Base-by-base conservation (phyloP, 805 yeast species). In the Metschnikowia lochheadii region DNA sequence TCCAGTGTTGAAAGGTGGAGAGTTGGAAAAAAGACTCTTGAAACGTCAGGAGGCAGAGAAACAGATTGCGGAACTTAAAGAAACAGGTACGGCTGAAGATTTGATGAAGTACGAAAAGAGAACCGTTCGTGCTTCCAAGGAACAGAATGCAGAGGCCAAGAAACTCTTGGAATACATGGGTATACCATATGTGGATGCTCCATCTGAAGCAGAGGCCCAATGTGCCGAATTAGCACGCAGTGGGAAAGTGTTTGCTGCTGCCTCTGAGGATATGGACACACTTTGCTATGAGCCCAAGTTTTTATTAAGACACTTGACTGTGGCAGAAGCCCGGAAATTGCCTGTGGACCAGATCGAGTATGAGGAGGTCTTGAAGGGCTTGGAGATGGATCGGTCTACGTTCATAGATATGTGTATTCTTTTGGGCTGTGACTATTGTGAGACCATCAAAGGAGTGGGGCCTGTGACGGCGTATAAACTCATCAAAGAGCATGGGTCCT, bases 211-310 rank as follows among this genome's bases (percentile, higher is more conserved):
- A 1, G 99, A 94, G 66, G 96, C 99, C 0, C 98, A 94, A 62
- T 94, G 99, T 74, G 98, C 99, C 0, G 94, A 83, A 55, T 70
- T 94, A 44, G 97, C 97, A 3, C 80, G 83, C 51, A 80, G 82
- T 11, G 97, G 96, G 1, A 90, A 89, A 63, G 98, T 92, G 0
- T 94, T 84, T 64, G 99, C 96, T 7, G 96, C 98, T 2, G 99
- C 97, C 1, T 87, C 96, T 5, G 99, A 94, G 66, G 99, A 94
- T 81, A 94, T 94, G 99, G 99, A 94, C 69, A 94, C 99, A 1
- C 67, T 94, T 49, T 94, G 98, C 63, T 94, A 92, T 64, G 84
- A 82, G 50, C 88, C 98, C 1, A 94, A 96, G 5, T 82, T 72
- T 52, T 70, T 94, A 48, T 75, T 94, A 53, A 80, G 99, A 57